Evolutionary conservation across 2,329 filamentous ascomycete genomes (phyloP), one percentile per base, ranked within the genome.

Genomic region (Dissoconium aciculare): DNA sequence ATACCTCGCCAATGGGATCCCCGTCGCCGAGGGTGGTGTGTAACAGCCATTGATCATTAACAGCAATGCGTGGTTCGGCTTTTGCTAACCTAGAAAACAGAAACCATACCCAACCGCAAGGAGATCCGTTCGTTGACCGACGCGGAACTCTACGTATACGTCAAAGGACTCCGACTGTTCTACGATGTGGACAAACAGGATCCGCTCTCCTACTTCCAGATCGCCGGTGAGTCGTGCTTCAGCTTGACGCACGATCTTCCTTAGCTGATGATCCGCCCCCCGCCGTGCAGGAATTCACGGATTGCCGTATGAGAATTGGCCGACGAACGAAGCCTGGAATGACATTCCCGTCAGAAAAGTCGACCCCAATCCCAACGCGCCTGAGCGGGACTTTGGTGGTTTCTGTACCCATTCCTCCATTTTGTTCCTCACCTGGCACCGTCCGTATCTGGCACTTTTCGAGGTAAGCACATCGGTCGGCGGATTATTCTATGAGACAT

Each of bases 231-330:
- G 66, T 23, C n/a, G n/a, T n/a, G n/a, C 8, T 23, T n/a, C 19
- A n/a, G 19, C 19, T 8, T 23, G 8, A n/a, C 8, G n/a, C 8
- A 23, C 19, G n/a, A n/a, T n/a, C n/a, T n/a, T n/a, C n/a, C n/a
- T n/a, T n/a, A 23, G 19, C 8, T 23, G 19, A 8, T 23, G 19
- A 23, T 23, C 19, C n/a, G 19, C 8, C 19, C 19, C 8, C 8
- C 8, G 19, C n/a, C 8, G 19, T 23, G 17, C 27, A 83, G 79
- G 77, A 11, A 81, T 92, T 42, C 83, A 92, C 53, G 83, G 82
- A 11, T 73, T 77, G 37, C 83, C 83, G 2, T 72, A 61, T 40
- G 50, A 55, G 11, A 46, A 64, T 2, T 78, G 71, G 70, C 66
- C 74, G 46, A 60, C 54, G 12, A 66, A 59, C 1, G 41, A 51